These are phyloP conservation scores for Nepenthes mirabilis DNA, from an alignment of 148 eudicot species.

Conservation along the genomic window DNA sequence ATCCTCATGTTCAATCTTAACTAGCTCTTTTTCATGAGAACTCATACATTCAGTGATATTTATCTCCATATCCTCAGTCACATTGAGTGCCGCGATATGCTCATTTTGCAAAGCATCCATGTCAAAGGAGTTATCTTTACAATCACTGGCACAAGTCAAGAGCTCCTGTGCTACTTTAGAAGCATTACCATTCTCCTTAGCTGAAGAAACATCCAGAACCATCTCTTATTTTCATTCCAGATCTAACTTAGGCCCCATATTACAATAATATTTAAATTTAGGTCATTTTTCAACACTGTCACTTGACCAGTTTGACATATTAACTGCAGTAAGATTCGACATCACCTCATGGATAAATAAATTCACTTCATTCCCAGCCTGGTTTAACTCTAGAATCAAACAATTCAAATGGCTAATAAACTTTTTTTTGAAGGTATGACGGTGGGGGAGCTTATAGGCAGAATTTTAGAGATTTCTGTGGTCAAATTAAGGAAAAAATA, in stretches of 20 bases:
- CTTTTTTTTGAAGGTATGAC: too few relatives aligned
- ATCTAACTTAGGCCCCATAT: constrained; percentile 35
- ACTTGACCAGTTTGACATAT: too few relatives aligned
- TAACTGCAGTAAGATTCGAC: too few relatives aligned
- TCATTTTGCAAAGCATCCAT: constrained; percentile 14
- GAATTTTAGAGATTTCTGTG: too few relatives aligned
- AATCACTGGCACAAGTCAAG: constrained; percentile 20
- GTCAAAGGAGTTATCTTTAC: constrained; percentile 14
- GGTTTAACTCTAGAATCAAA: too few relatives aligned
- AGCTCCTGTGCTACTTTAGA: constrained; percentile 15
- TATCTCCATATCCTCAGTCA: constrained; percentile 14
- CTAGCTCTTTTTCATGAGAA: constrained; percentile 14
- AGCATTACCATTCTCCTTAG: constrained; percentile 10
- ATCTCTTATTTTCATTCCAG: constrained; percentile 14
- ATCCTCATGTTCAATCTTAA: constrained; percentile 14
- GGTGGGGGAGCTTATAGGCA: too few relatives aligned
- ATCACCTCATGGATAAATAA: too few relatives aligned
- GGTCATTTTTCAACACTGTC: constrained; percentile 9
- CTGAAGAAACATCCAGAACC: constrained; percentile 18
- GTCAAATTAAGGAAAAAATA: too few relatives aligned
- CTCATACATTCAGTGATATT: constrained; percentile 14
- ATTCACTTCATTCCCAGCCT: too few relatives aligned
- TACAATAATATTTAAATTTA: background rate
- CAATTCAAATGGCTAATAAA: too few relatives aligned
- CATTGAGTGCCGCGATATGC: constrained; percentile 1